These are phyloP conservation scores for Luffa aegyptiaca DNA, from an alignment of 306 rosid genomes.

Conservation along the genomic window DNA sequence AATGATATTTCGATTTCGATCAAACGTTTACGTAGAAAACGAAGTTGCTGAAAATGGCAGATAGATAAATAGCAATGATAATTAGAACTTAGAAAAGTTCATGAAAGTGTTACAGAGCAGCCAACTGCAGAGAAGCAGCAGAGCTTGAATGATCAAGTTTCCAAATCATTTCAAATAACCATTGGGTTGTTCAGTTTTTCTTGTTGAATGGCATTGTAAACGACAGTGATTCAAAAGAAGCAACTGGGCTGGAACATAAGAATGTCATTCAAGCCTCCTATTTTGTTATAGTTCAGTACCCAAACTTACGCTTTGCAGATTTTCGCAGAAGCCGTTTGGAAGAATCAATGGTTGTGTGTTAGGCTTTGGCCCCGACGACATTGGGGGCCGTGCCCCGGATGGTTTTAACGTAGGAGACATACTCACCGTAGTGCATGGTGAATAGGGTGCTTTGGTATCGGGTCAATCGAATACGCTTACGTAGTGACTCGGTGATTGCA, in stretches of 20 bases:
- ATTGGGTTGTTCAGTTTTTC: neutral
- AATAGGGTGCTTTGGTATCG: conserved; percentile 83
- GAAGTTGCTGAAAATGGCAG: neutral
- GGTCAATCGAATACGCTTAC: conserved; percentile 54
- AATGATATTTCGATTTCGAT: neutral
- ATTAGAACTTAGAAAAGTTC: neutral
- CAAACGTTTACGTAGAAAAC: neutral
- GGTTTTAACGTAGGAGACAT: conserved; percentile 53
- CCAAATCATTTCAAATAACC: neutral
- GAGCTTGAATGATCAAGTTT: neutral
- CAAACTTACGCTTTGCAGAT: conserved; percentile 22
- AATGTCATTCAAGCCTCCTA: conserved; percentile 18
- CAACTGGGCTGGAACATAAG: conserved; percentile 19
- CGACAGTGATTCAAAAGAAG: conserved; percentile 15
- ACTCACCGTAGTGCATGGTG: conserved; percentile 68
- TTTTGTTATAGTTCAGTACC: conserved; percentile 11
- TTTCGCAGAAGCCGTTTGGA: conserved; percentile 18
- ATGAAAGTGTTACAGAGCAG: neutral
- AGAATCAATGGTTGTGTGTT: conserved; percentile 21
- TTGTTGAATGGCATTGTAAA: conserved; percentile 23
- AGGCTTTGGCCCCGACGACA: conserved; percentile 46
- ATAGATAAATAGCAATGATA: neutral
- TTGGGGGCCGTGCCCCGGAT: conserved; percentile 52
- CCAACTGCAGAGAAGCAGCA: neutral
- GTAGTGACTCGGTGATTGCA: conserved; percentile 44